Evolutionary conservation across 23 red algal species (phyloP), one percentile per base, ranked within the genome.

Genomic region (Agarophyton chilense): DNA sequence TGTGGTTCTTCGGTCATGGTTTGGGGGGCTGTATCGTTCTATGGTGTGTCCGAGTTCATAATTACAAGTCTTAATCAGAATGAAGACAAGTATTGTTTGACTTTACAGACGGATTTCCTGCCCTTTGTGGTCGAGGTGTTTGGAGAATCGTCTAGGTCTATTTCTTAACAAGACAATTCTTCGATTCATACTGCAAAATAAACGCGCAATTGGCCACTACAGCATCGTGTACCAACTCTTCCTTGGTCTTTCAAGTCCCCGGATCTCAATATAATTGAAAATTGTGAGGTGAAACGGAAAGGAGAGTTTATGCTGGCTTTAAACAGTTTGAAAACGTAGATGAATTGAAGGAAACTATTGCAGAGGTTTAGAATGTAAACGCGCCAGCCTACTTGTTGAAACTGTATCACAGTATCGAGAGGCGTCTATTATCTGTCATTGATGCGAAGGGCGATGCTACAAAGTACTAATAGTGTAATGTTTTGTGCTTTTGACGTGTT

Each of bases 241-340:
- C 21, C 55, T 8, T 87, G 62, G 62, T 50, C 43, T 4, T 26
- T 32, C 0, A 49, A 18, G 6, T 87, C 44, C 29, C 65, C 82
- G 24, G 61, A 87, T 49, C 45, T 87, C 22, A 87, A 87, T 35
- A 46, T 43, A 28, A 50, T 87, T 52, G 35, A 75, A 39, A 50
- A 58, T 42, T 87, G 28, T 87, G 62, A 0, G 62, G 82, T 24
- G 8, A 72, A 33, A 24, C 51, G 0, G 82, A n/a, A n/a, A n/a
- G n/a, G n/a, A n/a, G n/a, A n/a, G n/a, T n/a, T n/a, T n/a, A n/a
- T n/a, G n/a, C n/a, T 4, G 49, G 68, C 55, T 1, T 19, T 11
- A 52, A 0, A 24, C 41, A 71, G 63, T 87, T 87, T 74, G 32
- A 49, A 29, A 87, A 72, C 29, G 4, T 73, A 17, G 42, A 47